Evolutionary conservation across 805 yeast species (phyloP), one percentile per base, ranked within the genome.

Genomic region (Saccharomyces jurei): DNA sequence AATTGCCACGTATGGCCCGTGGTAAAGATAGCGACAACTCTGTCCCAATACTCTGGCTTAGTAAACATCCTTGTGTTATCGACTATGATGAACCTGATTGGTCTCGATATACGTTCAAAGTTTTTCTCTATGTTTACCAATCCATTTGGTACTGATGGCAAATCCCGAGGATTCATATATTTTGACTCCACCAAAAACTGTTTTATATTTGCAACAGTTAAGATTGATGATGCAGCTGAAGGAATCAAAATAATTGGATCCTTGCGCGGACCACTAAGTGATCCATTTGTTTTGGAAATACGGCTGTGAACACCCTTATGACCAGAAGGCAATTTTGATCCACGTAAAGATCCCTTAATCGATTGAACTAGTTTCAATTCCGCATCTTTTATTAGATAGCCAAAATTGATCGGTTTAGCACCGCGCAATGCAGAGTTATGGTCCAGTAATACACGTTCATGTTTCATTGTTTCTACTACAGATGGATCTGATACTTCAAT

Each of bases 1-100:
- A 94, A 89, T 73, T 94, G 99, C 99, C 99, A 94, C 53, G 84
- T 77, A 73, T 94, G 99, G 11, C 99, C 99, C 10, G 97, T 92
- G 17, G 97, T 92, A 74, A 94, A 86, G 41, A 94, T 87, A 0
- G 96, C 97, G 50, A 92, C 88, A 1, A 94, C 97, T 56, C 99
- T 80, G 66, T 89, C 96, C 99, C 99, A 94, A 72, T 94, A 89
- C 69, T 94, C 98, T 3, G 96, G 96, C 68, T 91, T 92, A 26
- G 87, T 84, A 72, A 87, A 87, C 71, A 84, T 80, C 52, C 90
- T 96, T 4, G 90, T 89, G 54, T 88, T 87, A 67, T 89, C 95
- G 31, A 91, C 97, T 53, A 94, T 86, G 61, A 90, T 57, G 55
- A 70, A 69, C 52, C 66, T 67, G 22, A 69, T 50, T 13, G 72